Base-by-base conservation (phyloP, 495 filamentous ascomycete genomes). In the Daldinia concentrica region DNA sequence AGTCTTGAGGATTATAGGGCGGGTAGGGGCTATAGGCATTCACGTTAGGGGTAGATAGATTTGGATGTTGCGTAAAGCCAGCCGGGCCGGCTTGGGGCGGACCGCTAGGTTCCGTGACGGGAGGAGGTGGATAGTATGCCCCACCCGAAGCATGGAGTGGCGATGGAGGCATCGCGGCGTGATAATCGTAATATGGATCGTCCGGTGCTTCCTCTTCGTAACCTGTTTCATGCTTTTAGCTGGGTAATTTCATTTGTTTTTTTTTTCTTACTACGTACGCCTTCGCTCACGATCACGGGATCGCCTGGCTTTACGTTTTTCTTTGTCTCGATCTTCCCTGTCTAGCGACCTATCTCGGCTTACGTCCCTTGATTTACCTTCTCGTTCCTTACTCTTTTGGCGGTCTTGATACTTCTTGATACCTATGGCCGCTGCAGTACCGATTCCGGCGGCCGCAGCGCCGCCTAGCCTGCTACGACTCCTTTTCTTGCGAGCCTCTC, bases 371-470 rank as follows among this genome's bases (percentile, higher is more conserved):
- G 79, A 73, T 48, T 59, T 73, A 27, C 78, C 74, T 29, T 76
- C 76, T 57, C 78, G 73, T 58, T 81, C 78, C 36, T 80, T 80
- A 26, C 63, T 72, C 72, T 81, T 83, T 66, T 79, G 74, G 32
- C 70, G 65, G 45, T 79, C 79, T 24, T 77, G 77, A 54, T 86
- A 88, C 76, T 93, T 91, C 66, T 88, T 91, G 17, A 93, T 88
- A n/a, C 91, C 92, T 66, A 94, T 85, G 5, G 90, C 93, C 14
- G 90, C 92, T 19, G 87, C 90, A 26, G 91, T 90, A 30, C 87
- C 91, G 29, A 90, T 82, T 6, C 87, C 92, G 3, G 87, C 91
- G 24, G 86, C 87, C 51, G 91, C 90, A n/a, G 92, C 62, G 45
- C 89, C 86, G 29, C 89, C 85, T 41, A 90, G 83, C 61, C 85